Conservation (phyloP, 805 yeast genomes). For the Saccharomyces kudriavzevii region DNA sequence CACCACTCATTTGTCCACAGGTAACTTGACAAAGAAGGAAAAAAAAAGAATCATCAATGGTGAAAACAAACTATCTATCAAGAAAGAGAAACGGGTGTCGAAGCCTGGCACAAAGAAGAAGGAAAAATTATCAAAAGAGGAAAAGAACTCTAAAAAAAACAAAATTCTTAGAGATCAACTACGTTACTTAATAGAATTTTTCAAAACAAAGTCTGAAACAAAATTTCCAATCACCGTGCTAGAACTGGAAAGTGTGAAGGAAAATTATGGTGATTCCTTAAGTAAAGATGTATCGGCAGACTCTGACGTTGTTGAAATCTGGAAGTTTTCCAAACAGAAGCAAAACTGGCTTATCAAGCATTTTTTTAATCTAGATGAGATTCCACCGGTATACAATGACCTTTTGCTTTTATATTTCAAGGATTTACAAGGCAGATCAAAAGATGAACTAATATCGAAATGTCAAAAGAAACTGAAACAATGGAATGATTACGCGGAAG, state of each 20-base stretch:
- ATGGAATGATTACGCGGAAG: constrained; percentile 23
- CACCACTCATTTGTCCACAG: constrained; percentile 31
- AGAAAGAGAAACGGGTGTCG: constrained; percentile 10
- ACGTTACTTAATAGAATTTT: constrained; percentile 30
- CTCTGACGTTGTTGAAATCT: constrained; percentile 20
- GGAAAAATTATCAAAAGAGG: constrained; percentile 25
- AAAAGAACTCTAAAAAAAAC: constrained; percentile 16
- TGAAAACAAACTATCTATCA: constrained; percentile 9
- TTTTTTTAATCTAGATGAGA: constrained; percentile 19
- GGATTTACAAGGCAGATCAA: constrained; percentile 21
- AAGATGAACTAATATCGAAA: constrained; percentile 14
- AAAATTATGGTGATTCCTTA: constrained; percentile 9
- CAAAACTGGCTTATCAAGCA: constrained; percentile 32
- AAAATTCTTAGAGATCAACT: constrained; percentile 29
- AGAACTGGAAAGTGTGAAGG: constrained; percentile 18
- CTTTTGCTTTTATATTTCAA: constrained; percentile 25
- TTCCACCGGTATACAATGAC: constrained; percentile 24
- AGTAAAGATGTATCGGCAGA: constrained; percentile 6
- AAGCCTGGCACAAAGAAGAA: constrained; percentile 6
- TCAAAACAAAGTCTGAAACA: constrained; percentile 17
- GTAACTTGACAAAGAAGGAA: constrained; percentile 25
- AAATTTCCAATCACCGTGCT: constrained; percentile 19
- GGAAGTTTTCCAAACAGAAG: constrained; percentile 33
- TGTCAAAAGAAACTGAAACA: constrained; percentile 13
- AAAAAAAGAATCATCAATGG: constrained; percentile 26